Evolutionary conservation across 306 rosid species (phyloP).

Genomic region (Crataegus laevigata): DNA sequence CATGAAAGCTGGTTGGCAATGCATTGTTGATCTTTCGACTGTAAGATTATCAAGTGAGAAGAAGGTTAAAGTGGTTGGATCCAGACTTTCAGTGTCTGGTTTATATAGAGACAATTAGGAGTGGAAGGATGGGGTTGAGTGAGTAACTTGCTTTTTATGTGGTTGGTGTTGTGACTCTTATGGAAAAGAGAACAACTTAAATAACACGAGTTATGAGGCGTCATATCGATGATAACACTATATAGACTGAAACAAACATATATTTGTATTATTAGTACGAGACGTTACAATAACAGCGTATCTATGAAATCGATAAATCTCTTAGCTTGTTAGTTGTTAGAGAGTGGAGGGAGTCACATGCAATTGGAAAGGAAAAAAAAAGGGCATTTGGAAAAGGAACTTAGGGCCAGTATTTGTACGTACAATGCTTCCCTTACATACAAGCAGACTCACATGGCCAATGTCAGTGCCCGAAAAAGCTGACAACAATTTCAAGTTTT

Average conservation of each 20-base stretch:
- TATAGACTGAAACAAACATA: too few relatives aligned
- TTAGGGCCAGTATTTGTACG: too few relatives aligned
- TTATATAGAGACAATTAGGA: background rate
- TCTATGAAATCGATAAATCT: too few relatives aligned
- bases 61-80: background rate
- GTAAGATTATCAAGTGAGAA: background rate
- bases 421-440: background rate
- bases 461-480: background rate
- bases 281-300: too few relatives aligned
- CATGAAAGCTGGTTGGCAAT: conserved; percentile 12
- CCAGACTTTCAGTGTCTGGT: background rate
- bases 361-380: background rate
- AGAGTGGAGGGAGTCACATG: background rate
- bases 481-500: background rate
- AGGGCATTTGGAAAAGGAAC: background rate
- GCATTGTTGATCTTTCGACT: conserved; percentile 3
- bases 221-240: too few relatives aligned
- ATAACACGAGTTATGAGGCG: too few relatives aligned
- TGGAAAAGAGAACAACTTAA: too few relatives aligned
- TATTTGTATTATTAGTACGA: too few relatives aligned
- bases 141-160: background rate
- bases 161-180: too few relatives aligned
- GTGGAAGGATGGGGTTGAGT: background rate
- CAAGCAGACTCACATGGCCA: conserved; percentile 2
- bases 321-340: background rate